Base-by-base conservation (phyloP, 345 rosid species). In the Eucalyptus shirleyi region DNA sequence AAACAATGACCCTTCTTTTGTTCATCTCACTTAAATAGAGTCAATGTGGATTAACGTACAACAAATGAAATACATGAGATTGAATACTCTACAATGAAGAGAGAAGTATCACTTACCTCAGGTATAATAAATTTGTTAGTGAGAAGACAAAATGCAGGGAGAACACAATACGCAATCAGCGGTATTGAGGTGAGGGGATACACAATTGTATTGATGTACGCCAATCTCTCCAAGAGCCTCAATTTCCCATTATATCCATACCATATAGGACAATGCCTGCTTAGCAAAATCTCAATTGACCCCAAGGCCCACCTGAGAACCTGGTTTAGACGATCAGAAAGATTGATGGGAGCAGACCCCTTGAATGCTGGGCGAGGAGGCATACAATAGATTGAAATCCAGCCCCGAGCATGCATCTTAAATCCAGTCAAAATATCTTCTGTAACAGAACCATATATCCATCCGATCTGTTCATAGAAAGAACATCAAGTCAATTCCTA, bases 231-330 rank as follows among this genome's bases (percentile, higher is more conserved):
- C 94, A 98, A 89, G 87, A 95, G 95, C 94, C 72, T 98, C 91
- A 98, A 88, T 91, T 92, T 94, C 90, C 99, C 99, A 37, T 87
- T 93, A 92, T 98, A 98, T 85, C 98, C 99, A 91, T 98, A 98
- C 99, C 99, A 98, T 92, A 98, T 94, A 91, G 99, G 99, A 77
- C 99, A 98, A 96, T 98, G 99, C 94, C 99, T 96, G 88, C 99
- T 98, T 62, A 98, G 92, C 94, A 98, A 92, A 93, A 97, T 98
- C 93, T 98, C 99, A 60, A 98, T 95, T 32, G 99, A 98, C 53
- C 99, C 99, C 93, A 98, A 92, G 60, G 99, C 99, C 99, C 99
- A 98, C 53, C 99, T 94, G 92, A 98, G 99, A 90, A 98, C 99
- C 94, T 98, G 99, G 94, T 98, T 97, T 94, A 98, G 90, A 91